A percentile compares a stretch with the other conserved stretches of the same genome.
Conservation (phyloP, 2,329 filamentous ascomycete genomes). For the Chalaropsis ovoidea region DNA sequence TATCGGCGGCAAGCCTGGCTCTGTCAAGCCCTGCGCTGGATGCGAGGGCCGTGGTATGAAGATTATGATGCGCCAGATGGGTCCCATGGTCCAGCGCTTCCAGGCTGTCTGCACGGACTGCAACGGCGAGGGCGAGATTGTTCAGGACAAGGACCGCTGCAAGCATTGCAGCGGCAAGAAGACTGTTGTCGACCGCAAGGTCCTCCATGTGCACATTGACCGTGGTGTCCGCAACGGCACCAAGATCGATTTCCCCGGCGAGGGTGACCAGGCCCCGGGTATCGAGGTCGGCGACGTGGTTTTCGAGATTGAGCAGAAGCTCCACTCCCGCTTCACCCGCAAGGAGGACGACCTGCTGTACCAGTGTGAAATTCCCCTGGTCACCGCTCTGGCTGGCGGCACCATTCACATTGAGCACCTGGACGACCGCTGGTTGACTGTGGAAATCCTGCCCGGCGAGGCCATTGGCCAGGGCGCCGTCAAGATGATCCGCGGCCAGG, state of each 20-base stretch:
- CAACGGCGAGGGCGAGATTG: constrained; percentile 91
- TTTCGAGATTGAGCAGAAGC: constrained; percentile 99
- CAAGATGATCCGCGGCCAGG: constrained; percentile 91
- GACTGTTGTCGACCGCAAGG: constrained; percentile 93
- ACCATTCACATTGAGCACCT: constrained; percentile 90
- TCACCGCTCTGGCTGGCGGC: constrained; percentile 88
- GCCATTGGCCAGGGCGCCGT: constrained; percentile 87
- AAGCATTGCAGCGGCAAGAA: constrained; percentile 96
- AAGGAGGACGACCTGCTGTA: constrained; percentile 95
- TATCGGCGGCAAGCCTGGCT: constrained; percentile 90
- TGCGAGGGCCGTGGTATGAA: constrained; percentile 97
- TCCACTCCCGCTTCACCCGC: constrained; percentile 87
- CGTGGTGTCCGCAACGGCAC: constrained; percentile 85
- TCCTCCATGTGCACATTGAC: constrained; percentile 95
- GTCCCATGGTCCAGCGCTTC: constrained; percentile 99
- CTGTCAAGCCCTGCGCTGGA: constrained; percentile 83
- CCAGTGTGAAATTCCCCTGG: constrained; percentile 87
- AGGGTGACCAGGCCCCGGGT: constrained; percentile 91
- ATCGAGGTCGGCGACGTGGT: constrained; percentile 91
- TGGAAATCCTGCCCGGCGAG: constrained; percentile 88
- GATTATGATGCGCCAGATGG: constrained; percentile 99
- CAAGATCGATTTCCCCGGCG: constrained; percentile 93
- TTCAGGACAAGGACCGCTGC: constrained; percentile 95
- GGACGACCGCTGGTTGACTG: constrained; percentile 90
- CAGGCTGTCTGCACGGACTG: constrained; percentile 98